A percentile compares a stretch with the other conserved stretches of the same genome.
Evolutionary conservation across 75 land plant species (phyloP).

Genomic region (Pinus albicaulis): DNA sequence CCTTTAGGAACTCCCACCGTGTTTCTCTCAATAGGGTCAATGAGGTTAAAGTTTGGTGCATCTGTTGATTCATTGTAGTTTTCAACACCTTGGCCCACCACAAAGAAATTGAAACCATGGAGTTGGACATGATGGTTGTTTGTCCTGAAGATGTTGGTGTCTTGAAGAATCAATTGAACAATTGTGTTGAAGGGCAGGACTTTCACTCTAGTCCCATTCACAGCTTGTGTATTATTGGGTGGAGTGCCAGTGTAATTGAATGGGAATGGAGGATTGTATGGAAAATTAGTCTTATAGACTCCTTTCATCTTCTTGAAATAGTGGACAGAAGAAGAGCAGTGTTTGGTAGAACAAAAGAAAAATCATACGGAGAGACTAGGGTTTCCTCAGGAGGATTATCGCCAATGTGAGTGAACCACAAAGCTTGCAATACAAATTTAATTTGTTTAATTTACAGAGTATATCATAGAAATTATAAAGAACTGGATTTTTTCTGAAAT

Average conservation of each 20-base stretch:
- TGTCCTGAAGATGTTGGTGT: constrained; percentile 5
- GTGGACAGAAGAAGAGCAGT: constrained; percentile 18
- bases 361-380: no score
- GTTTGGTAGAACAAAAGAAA: constrained; percentile 14
- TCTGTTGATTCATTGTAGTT: constrained; percentile 16
- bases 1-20: constrained; percentile 26
- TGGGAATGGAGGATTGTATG: constrained; percentile 9
- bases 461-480: no score
- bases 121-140: constrained; percentile 41
- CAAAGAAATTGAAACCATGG: constrained; percentile 36
- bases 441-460: no score
- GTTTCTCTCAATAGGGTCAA: constrained; percentile 28
- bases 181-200: constrained; percentile 20
- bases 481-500: no score
- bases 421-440: no score
- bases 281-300: constrained; percentile 38
- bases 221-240: neutral
- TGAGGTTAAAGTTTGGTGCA: constrained; percentile 19
- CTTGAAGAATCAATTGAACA: constrained; percentile 28
- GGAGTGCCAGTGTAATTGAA: constrained; percentile 2
- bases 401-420: no score
- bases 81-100: constrained; percentile 29
- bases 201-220: constrained; percentile 18
- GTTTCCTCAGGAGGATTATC: no score
- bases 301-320: constrained; percentile 18